Conservation (phyloP, 768 basidiomycete genomes). For the Agaricus subrufescens region DNA sequence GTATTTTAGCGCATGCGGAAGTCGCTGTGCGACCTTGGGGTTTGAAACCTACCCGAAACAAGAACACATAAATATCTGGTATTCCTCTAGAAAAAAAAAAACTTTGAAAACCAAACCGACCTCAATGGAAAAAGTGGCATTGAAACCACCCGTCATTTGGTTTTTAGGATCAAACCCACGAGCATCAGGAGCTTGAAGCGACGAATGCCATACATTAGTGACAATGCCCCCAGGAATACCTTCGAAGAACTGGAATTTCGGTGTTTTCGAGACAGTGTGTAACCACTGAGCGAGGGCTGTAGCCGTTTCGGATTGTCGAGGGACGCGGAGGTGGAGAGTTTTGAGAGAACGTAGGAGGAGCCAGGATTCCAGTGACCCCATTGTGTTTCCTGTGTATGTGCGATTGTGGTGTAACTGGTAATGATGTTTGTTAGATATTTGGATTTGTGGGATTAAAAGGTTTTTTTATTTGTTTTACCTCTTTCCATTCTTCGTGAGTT, state of each 20-base stretch:
- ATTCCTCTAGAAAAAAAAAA: no score
- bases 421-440: not conserved
- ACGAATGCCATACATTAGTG: slow-evolving; percentile 70
- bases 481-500: slow-evolving; percentile 56
- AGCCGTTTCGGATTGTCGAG: slow-evolving; percentile 73
- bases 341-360: slow-evolving; percentile 78
- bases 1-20: slow-evolving; percentile 60
- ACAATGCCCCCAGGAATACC: slow-evolving; percentile 68
- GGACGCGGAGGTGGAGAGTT: slow-evolving; percentile 75
- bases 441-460: no score
- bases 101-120: slow-evolving; percentile 23
- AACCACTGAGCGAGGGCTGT: slow-evolving; percentile 76
- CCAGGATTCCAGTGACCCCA: slow-evolving; percentile 83
- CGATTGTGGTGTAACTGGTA: slow-evolving; percentile 63
- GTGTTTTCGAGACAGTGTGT: slow-evolving; percentile 37
- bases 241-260: slow-evolving; percentile 49
- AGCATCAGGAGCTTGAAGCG: slow-evolving; percentile 57
- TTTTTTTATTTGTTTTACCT: slow-evolving; percentile 31
- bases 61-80: no score
- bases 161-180: slow-evolving; percentile 60
- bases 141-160: slow-evolving; percentile 77
- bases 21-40: slow-evolving; percentile 42
- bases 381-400: slow-evolving; percentile 56
- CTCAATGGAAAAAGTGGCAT: slow-evolving; percentile 67
- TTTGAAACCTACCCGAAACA: slow-evolving; percentile 38